Evolutionary conservation across 1,139 yeast genomes (phyloP).

Genomic region (Barnettozyma hawaiiensis): DNA sequence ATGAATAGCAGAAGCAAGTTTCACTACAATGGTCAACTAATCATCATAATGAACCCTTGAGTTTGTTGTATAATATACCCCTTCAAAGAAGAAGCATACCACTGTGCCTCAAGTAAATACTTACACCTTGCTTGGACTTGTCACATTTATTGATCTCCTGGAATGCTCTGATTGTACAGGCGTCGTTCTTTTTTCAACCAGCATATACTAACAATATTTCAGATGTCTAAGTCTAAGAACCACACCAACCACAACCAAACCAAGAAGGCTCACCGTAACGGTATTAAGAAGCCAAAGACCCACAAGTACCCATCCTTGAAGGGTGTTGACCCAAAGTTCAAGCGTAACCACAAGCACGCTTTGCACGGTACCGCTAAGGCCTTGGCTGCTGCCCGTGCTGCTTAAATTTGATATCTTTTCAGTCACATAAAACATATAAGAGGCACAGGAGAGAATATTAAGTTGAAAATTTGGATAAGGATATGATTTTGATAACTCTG

Average conservation of each 20-base stretch:
- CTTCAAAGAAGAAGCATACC: no score
- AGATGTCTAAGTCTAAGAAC: slow-evolving; percentile 98
- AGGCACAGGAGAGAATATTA: slow-evolving; percentile 1
- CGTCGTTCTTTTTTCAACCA: no score
- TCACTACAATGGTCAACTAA: no score
- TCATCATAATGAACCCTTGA: no score
- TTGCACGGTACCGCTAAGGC: slow-evolving; percentile 96
- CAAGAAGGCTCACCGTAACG: slow-evolving; percentile 99
- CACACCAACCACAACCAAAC: slow-evolving; percentile 99
- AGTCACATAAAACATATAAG: not conserved
- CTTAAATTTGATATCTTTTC: slow-evolving; percentile 22
- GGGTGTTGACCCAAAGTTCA: slow-evolving; percentile 99
- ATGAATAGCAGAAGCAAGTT: no score
- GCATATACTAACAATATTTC: slow-evolving; percentile 8
- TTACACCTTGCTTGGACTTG: no score
- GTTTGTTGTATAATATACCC: no score
- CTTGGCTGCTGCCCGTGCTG: slow-evolving; percentile 73
- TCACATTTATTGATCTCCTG: no score
- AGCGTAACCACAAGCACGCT: slow-evolving; percentile 99
- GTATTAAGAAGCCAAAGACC: slow-evolving; percentile 98
- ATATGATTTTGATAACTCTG: no score
- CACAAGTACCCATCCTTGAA: slow-evolving; percentile 96
- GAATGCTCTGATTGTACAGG: no score
- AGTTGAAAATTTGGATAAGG: not conserved
- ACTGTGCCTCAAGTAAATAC: no score